Conservation (phyloP, 2,329 filamentous ascomycete genomes). For the Trichoderma asperellum region DNA sequence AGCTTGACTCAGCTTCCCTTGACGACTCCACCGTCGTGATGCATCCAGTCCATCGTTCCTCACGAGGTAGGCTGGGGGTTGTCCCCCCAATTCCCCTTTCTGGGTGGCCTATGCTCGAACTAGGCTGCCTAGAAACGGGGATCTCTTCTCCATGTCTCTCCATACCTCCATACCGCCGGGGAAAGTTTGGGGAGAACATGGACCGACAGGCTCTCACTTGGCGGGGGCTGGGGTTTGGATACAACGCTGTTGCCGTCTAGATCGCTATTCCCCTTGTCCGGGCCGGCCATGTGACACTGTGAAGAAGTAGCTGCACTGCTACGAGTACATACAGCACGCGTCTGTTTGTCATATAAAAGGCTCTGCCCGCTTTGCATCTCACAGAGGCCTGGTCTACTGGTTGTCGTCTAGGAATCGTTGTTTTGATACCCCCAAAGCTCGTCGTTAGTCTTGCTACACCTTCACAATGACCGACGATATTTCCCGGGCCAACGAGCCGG, state of each 20-base stretch:
- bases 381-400: neutral
- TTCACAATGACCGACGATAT: slow-evolving; percentile 32
- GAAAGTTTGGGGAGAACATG: slow-evolving; percentile 24
- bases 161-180: slow-evolving; percentile 20
- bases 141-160: slow-evolving; percentile 23
- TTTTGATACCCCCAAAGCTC: neutral
- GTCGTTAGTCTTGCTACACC: neutral
- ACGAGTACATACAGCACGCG: neutral
- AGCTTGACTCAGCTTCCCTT: slow-evolving; percentile 15
- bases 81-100: neutral
- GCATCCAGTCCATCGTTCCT: slow-evolving; percentile 1
- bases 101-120: slow-evolving; percentile 10
- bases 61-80: neutral
- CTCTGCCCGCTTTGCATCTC: neutral
- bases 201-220: neutral
- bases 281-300: slow-evolving; percentile 20
- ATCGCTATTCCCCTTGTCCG: slow-evolving; percentile 9
- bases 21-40: slow-evolving; percentile 17
- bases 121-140: slow-evolving; percentile 23
- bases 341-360: slow-evolving; percentile 2
- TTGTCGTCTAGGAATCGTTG: neutral
- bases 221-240: slow-evolving; percentile 15
- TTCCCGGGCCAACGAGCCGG: slow-evolving; percentile 22
- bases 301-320: neutral
- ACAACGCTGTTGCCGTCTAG: slow-evolving; percentile 5